Conservation (phyloP, 2,329 filamentous ascomycete species). For the Ophioceras dolichostomum region DNA sequence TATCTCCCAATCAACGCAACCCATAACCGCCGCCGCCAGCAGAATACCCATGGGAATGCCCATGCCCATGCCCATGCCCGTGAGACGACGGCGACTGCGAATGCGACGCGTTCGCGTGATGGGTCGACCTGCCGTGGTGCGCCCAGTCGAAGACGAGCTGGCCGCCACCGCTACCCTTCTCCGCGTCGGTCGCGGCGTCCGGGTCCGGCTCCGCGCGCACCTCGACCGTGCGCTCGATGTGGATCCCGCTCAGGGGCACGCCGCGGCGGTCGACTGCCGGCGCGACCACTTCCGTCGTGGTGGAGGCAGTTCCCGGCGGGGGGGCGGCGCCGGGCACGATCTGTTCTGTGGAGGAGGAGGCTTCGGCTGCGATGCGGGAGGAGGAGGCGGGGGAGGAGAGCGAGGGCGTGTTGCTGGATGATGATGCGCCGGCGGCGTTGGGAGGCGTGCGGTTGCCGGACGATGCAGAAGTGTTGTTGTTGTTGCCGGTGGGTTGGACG, state of each 20-base stretch:
- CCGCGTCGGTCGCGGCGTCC: not conserved
- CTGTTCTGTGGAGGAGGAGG: not conserved
- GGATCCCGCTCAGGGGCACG: not conserved
- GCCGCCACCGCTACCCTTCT: not conserved
- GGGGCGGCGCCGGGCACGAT: not conserved
- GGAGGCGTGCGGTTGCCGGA: too few relatives aligned
- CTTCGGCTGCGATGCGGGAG: not conserved
- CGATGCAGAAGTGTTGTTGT: not conserved
- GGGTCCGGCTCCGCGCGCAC: not conserved
- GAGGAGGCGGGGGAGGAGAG: not conserved
- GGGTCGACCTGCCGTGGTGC: not conserved
- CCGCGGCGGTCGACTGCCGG: not conserved
- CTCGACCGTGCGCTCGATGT: constrained; percentile 1
- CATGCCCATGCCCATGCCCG: too few relatives aligned
- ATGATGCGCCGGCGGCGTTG: not conserved
- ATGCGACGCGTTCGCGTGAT: not conserved
- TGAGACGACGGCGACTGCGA: too few relatives aligned
- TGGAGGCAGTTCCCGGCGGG: not conserved
- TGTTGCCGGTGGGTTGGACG: not conserved
- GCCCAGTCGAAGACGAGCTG: constrained; percentile 1
- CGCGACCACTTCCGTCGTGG: not conserved
- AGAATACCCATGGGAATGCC: too few relatives aligned
- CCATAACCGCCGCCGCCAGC: too few relatives aligned
- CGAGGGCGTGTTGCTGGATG: not conserved
- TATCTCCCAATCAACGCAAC: too few relatives aligned